Base-by-base conservation (phyloP, 2,329 filamentous ascomycete genomes). In the Orbilia quercus region DNA sequence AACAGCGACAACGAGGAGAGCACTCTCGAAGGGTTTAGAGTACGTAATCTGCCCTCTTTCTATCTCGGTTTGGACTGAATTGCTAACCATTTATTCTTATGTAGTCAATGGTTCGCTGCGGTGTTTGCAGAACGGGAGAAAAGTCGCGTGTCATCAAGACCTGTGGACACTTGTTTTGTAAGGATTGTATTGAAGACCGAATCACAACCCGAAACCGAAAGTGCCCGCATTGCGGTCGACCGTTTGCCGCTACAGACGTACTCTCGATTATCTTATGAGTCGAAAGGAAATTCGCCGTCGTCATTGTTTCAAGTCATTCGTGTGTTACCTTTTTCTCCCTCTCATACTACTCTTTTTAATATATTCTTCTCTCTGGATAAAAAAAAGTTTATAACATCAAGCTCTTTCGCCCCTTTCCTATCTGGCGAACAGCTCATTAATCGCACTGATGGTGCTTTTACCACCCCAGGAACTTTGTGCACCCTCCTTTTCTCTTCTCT, bases 141-240 rank as follows among this genome's bases (percentile, higher is more conserved):
- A 98, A 98, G 82, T 92, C 98, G 79, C 96, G 93, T 0, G 90
- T 90, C 7, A 86, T 99, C 80, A 96, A 95, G 82, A 92, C 91
- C 0, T 99, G 95, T 80, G 95, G 95, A 1, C 95, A 99, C 81
- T 87, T 96, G 53, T 96, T 98, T 81, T 99, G 95, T 85, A 89
- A 89, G 79, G 86, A 88, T 51, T 99, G 95, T 80, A 90, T 98
- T 22, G 91, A 96, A 76, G 90, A 96, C 78, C 89, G 95, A 66
- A 88, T 97, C 74, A 88, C 88, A 48, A 96, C 95, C 79, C 90
- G 95, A 36, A 93, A 94, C 82, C 87, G 95, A 76, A 98, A 98
- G 81, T 99, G 95, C 79, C 95, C 95, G 1, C 94, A 91, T 77
- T 99, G 96, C 84, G 92, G 90, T 78, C 91, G 90, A 81, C 88